These are phyloP conservation scores for Mortierella alpina DNA, from an alignment of 192 early-diverging fungal genomes.

Conservation along the genomic window DNA sequence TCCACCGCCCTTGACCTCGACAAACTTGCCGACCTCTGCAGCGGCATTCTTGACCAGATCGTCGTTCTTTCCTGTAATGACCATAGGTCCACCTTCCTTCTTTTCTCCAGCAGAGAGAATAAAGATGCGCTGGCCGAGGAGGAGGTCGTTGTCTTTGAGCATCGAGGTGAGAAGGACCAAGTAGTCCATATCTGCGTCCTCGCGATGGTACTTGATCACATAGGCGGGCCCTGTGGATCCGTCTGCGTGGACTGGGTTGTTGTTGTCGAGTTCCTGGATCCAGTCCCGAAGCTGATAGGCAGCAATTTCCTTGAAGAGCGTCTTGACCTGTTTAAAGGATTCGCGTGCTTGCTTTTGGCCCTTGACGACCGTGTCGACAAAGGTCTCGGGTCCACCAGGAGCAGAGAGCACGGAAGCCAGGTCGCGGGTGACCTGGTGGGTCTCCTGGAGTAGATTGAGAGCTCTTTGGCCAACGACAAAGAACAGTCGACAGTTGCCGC, in stretches of 20 bases:
- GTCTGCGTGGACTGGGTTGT: slow-evolving; percentile 11
- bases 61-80: slow-evolving; percentile 53
- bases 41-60: slow-evolving; percentile 52
- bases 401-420: slow-evolving; percentile 53
- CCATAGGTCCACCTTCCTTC: slow-evolving; percentile 55
- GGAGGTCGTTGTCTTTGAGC: slow-evolving; percentile 48
- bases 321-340: slow-evolving; percentile 46
- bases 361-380: slow-evolving; percentile 54
- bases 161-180: slow-evolving; percentile 31
- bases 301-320: slow-evolving; percentile 52
- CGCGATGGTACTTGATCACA: slow-evolving; percentile 51
- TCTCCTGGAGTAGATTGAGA: slow-evolving; percentile 46
- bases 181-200: slow-evolving; percentile 64
- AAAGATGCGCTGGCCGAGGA: slow-evolving; percentile 38
- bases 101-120: slow-evolving; percentile 56
- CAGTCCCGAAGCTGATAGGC: slow-evolving; percentile 43
- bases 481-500: slow-evolving; percentile 72
- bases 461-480: slow-evolving; percentile 78
- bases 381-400: slow-evolving; percentile 51
- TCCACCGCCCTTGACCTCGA: slow-evolving; percentile 61
- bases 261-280: slow-evolving; percentile 37
- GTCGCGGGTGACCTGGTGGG: slow-evolving; percentile 49
- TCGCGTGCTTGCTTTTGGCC: slow-evolving; percentile 48
- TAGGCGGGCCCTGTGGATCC: slow-evolving; percentile 2
- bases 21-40: slow-evolving; percentile 26